Evolutionary conservation across 1,139 yeast species (phyloP), one percentile per base, ranked within the genome.

Genomic region (Taphrina pruni): DNA sequence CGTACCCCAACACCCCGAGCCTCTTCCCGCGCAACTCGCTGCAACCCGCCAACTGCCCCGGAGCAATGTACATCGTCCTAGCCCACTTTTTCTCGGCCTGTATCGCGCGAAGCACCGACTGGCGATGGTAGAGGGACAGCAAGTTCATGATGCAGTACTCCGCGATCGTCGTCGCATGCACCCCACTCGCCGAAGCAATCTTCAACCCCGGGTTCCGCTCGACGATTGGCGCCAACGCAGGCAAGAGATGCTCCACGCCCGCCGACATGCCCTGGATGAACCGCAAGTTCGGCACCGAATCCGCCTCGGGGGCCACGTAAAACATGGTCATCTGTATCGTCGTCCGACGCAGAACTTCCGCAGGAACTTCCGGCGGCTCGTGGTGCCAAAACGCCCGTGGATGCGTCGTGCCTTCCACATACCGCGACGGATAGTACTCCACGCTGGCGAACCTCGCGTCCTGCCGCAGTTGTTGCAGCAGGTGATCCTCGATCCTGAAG

Each of bases 1-100:
- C 96, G 76, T 90, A 90, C 75, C 96, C 96, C 52, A 90, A 83
- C 76, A 90, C 88, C 73, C 96, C 96, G 76, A 65, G 39, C 14
- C 65, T 46, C 12, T 46, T 52, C 14, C 48, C 58, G 8, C 65
- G 65, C 35, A 65, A 20, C 39, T 65, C 69, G n/a, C 41, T 17
- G 35, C 51, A 41, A 1, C 66, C 66, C 6, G 39, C 60, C 41
- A 62, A 36, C 8, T 36, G 32, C 8, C 66, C 66, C 9, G 66
- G 66, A 1, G 51, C 39, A 3, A 62, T 48, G 57, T 62, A 62
- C 14, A 35, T 3, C 17, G 68, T 64, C 21, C 68, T 48, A 36
- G 32, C 12, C 69, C 69, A 65, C 39, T 32, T 35, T n/a, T 43
- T 12, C 32, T 26, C 32, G 11, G 57, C 45, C 41, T 65, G 60